Percentiles rank a stretch among this genome's conserved stretches.
Evolutionary conservation across 2,329 filamentous ascomycete genomes (phyloP).

Genomic region (Fusarium sp.): DNA sequence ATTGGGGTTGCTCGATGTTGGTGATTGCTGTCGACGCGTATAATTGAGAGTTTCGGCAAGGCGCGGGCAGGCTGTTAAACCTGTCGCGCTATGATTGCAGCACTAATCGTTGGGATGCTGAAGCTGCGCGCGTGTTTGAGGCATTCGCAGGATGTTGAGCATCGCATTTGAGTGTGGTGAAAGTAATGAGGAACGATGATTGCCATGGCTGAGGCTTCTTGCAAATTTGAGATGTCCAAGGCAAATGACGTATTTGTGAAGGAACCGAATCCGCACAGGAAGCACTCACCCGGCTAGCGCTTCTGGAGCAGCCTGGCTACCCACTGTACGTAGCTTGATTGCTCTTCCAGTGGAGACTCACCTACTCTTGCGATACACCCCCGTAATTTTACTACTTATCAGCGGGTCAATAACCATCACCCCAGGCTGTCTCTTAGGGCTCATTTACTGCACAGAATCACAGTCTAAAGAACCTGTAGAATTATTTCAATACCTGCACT

Average conservation of each 20-base stretch:
- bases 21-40: background rate
- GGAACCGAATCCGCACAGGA: background rate
- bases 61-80: background rate
- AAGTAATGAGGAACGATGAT: background rate
- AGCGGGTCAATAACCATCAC: background rate
- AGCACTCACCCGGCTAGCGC: background rate
- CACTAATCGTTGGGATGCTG: background rate
- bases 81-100: no score
- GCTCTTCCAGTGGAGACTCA: background rate
- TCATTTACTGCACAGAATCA: background rate
- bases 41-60: background rate
- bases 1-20: background rate
- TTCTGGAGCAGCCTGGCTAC: background rate
- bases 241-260: background rate
- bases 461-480: background rate
- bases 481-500: fast-evolving
- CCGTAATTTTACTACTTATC: background rate
- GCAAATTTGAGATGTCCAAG: background rate
- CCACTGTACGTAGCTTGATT: background rate
- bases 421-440: background rate
- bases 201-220: background rate
- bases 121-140: background rate
- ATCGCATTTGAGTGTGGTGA: background rate
- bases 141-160: background rate
- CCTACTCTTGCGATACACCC: background rate